A percentile compares a stretch with the other conserved stretches of the same genome.
Evolutionary conservation across 176 grass and related monocot genomes (phyloP).

Genomic region (Avena atlantica): DNA sequence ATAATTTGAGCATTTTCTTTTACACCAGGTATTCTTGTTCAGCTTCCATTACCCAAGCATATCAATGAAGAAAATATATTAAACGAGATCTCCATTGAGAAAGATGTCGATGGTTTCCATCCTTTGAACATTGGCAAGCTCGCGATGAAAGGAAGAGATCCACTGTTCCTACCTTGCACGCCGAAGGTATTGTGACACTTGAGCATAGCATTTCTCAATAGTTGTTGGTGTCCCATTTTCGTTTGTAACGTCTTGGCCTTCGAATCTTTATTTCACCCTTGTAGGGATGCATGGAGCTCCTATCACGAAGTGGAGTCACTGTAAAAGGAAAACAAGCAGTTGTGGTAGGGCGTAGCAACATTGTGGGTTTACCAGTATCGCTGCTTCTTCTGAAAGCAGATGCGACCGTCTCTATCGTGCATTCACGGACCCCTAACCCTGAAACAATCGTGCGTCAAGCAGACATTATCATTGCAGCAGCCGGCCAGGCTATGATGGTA

Average conservation of each 20-base stretch:
- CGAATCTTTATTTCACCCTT: constrained; percentile 7
- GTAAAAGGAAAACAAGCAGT: constrained; percentile 81
- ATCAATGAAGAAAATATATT: constrained; percentile 94
- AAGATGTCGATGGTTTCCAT: constrained; percentile 99
- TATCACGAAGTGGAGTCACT: constrained; percentile 70
- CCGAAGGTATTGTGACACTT: constrained; percentile 69
- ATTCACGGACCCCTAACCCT: constrained; percentile 71
- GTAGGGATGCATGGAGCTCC: constrained; percentile 94
- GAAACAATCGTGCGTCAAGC: constrained; percentile 77
- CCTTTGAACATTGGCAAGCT: constrained; percentile 97
- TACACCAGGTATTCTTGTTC: constrained; percentile 81
- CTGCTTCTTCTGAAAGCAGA: constrained; percentile 95
- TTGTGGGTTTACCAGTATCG: constrained; percentile 84
- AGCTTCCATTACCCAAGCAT: constrained; percentile 93
- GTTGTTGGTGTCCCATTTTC: not conserved
- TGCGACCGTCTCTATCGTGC: constrained; percentile 81
- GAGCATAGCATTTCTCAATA: not conserved
- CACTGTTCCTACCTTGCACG: constrained; percentile 82
- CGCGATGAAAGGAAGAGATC: constrained; percentile 96
- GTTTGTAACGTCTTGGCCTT: not conserved
- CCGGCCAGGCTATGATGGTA: constrained; percentile 96
- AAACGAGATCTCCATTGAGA: constrained; percentile 78
- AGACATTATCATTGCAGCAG: constrained; percentile 87
- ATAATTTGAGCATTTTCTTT: constrained; percentile 20
- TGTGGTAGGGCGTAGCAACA: constrained; percentile 94